Evolutionary conservation across 345 rosid species (phyloP), one percentile per base, ranked within the genome.

Genomic region (Orychophragmus violaceus): DNA sequence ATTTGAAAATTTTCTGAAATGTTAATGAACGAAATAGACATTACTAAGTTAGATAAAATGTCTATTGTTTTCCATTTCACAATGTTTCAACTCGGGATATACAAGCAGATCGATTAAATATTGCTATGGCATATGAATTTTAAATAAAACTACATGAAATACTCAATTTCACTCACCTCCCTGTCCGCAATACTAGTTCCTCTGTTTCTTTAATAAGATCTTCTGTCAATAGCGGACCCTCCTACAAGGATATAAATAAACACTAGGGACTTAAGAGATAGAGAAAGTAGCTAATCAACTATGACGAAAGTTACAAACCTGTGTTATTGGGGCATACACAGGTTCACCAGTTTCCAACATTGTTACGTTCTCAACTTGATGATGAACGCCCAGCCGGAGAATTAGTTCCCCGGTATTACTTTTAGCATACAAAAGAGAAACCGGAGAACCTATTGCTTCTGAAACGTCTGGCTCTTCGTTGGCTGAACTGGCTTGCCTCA

Each of bases 271-370:
- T 64, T 72, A 10, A 25, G 50, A 67, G 30, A 58, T n/a, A 4
- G 59, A 55, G 51, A 53, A 42, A 18, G 14, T 6, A 27, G 16
- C 32, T 11, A 52, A 74, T 62, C 39, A 62, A 29, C 24, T 45
- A 46, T n/a, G 62, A 63, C 35, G 22, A 52, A 48, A 60, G 66
- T 54, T 63, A 44, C 82, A 51, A 68, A 90, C 99, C 99, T 94
- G 99, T 5, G 88, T 76, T 59, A 87, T 74, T 35, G 99, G 97
- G 39, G 87, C 72, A 72, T 88, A 94, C 66, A 94, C 78, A 60
- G 87, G 95, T 80, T 94, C 99, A 30, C 89, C 91, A 48, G 90
- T 94, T 79, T 90, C 96, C 84, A 94, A 80, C 95, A 94, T 84
- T 68, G 76, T 82, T 69, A 94, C 75, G 78, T 80, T 81, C 48